These are phyloP conservation scores for Scleroderma bovista DNA, from an alignment of 768 basidiomycete genomes.

Conservation along the genomic window DNA sequence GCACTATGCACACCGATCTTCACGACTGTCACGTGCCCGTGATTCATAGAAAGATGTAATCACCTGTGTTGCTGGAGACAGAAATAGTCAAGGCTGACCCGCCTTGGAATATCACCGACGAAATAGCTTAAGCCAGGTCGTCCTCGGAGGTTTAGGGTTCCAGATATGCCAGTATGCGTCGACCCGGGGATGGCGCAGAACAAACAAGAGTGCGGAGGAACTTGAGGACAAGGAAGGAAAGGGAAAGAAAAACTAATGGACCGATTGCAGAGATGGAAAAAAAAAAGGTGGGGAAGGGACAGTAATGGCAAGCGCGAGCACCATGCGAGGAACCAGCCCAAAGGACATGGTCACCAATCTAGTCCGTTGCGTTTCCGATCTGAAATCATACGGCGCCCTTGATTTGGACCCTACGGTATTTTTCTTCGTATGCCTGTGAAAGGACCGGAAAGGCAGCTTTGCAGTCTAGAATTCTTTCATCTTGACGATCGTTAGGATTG, in stretches of 20 bases:
- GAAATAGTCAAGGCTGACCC: too few species aligned
- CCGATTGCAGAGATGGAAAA: conserved; percentile 1
- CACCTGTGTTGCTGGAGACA: not conserved
- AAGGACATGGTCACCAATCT: not conserved
- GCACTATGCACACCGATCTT: not conserved
- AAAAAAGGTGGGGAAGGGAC: conserved; percentile 4
- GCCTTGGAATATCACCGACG: not conserved
- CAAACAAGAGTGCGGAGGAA: conserved; percentile 7
- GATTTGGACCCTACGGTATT: conserved; percentile 83
- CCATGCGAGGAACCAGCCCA: not conserved
- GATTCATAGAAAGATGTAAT: conserved; percentile 10
- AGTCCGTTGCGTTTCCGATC: not conserved
- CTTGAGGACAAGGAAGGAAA: not conserved
- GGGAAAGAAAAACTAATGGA: not conserved
- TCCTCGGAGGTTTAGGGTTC: not conserved
- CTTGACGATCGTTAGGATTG: conserved; percentile 57
- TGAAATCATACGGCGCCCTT: conserved; percentile 80
- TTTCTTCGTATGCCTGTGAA: conserved; percentile 64
- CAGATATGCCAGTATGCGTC: not conserved
- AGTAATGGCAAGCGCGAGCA: not conserved
- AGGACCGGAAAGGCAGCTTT: conserved; percentile 54
- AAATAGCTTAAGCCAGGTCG: not conserved
- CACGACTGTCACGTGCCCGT: not conserved
- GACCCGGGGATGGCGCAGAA: conserved; percentile 11
- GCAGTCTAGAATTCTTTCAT: conserved; percentile 67